These are phyloP conservation scores for Penicillium sp. DNA, from an alignment of 2,329 filamentous ascomycete species.

Conservation along the genomic window DNA sequence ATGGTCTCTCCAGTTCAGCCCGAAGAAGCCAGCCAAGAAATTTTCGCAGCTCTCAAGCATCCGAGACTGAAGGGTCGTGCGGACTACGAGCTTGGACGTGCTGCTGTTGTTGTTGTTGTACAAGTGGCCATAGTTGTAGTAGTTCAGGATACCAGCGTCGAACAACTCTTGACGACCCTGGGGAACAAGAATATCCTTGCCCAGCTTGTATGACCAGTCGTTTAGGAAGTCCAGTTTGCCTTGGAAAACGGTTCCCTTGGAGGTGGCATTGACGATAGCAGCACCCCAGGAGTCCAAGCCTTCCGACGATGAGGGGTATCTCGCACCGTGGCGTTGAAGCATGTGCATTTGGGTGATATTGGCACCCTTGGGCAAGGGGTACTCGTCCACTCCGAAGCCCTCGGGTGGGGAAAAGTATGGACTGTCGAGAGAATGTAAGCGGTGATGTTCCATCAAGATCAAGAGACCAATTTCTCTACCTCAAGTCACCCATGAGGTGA, in stretches of 20 bases:
- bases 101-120: conserved; percentile 58
- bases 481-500: conserved; percentile 67
- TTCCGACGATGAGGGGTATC: conserved; percentile 67
- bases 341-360: conserved; percentile 72
- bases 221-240: conserved; percentile 67
- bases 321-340: conserved; percentile 71
- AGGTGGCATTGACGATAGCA: conserved; percentile 57
- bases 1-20: conserved; percentile 71
- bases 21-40: conserved; percentile 78
- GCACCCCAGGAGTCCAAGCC: conserved; percentile 58
- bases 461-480: conserved; percentile 11
- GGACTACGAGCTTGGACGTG: conserved; percentile 69
- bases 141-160: conserved; percentile 69
- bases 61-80: conserved; percentile 74
- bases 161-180: conserved; percentile 73
- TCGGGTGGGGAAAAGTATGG: conserved; percentile 65
- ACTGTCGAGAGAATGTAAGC: conserved; percentile 26
- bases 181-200: conserved; percentile 70
- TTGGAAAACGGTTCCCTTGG: conserved; percentile 55
- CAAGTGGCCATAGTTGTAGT: conserved; percentile 70
- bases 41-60: conserved; percentile 78
- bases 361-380: conserved; percentile 64
- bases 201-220: conserved; percentile 68
- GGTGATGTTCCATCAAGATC: background rate
- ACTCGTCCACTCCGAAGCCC: conserved; percentile 74